Evolutionary conservation across 257 asterid genomes (phyloP).

Genomic region (Fraxinus excelsior): DNA sequence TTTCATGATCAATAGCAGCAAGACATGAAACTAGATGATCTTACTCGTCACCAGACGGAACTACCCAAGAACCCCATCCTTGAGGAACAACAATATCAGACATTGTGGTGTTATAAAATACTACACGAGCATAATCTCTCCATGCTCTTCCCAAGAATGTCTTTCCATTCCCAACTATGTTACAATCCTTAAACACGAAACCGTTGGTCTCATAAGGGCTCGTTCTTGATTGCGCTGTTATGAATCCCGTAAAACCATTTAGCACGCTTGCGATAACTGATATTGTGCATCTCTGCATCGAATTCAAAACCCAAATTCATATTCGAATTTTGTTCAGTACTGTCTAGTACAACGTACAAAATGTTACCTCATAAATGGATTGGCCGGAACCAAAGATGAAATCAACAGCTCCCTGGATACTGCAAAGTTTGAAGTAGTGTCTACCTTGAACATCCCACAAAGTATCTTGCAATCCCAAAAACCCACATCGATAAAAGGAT

Average conservation of each 20-base stretch:
- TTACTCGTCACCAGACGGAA: constrained; percentile 43
- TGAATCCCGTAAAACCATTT: constrained; percentile 50
- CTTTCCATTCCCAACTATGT: constrained; percentile 38
- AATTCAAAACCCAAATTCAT: neutral
- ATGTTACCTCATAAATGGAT: constrained; percentile 69
- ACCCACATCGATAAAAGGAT: constrained; percentile 50
- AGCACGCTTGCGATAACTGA: constrained; percentile 40
- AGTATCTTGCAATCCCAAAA: constrained; percentile 70
- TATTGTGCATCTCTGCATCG: constrained; percentile 50
- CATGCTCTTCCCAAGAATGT: constrained; percentile 65
- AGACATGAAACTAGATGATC: constrained; percentile 10
- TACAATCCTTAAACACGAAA: constrained; percentile 47
- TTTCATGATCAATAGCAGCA: neutral
- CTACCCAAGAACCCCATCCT: constrained; percentile 62
- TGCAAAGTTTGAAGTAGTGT: constrained; percentile 60
- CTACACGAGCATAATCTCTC: constrained; percentile 67
- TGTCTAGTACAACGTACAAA: neutral
- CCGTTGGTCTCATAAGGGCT: constrained; percentile 30
- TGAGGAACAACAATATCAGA: constrained; percentile 43
- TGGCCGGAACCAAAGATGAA: constrained; percentile 80
- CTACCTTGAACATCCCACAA: constrained; percentile 72
- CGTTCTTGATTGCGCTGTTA: constrained; percentile 68
- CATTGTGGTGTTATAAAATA: constrained; percentile 51
- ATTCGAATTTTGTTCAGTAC: too few relatives aligned
- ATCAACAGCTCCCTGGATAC: constrained; percentile 70